Evolutionary conservation across 495 filamentous ascomycete genomes (phyloP).

Genomic region (Tetracladium marchalianum): DNA sequence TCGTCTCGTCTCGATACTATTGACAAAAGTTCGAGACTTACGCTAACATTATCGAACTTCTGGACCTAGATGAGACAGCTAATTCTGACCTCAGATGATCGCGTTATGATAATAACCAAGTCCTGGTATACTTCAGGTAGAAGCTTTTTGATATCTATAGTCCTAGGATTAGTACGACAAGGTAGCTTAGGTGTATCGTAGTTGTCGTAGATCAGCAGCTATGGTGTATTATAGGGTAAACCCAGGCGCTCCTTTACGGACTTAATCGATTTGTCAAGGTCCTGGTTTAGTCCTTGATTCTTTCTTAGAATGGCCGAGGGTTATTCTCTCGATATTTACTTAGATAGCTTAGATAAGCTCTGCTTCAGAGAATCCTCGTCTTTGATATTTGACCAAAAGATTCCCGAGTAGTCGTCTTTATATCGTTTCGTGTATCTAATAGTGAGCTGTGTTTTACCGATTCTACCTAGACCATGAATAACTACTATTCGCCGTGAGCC

Average conservation of each 20-base stretch:
- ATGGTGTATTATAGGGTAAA: slow-evolving; percentile 28
- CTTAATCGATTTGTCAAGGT: too few relatives aligned
- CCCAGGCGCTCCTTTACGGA: slow-evolving; percentile 27
- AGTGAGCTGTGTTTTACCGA: slow-evolving; percentile 17
- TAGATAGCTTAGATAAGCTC: slow-evolving; percentile 18
- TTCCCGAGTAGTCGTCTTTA: slow-evolving; percentile 2
- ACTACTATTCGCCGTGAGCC: slow-evolving; percentile 12
- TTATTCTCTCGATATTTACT: slow-evolving; percentile 17
- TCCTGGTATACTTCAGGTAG: slow-evolving; percentile 27
- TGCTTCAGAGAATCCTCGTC: slow-evolving; percentile 22
- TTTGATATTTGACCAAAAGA: slow-evolving; percentile 6
- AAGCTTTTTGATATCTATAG: slow-evolving; percentile 25
- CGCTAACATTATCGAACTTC: slow-evolving; percentile 23
- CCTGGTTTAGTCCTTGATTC: too few relatives aligned
- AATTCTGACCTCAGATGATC: slow-evolving; percentile 22
- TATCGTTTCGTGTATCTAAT: slow-evolving; percentile 3
- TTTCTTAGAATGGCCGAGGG: slow-evolving; percentile 1
- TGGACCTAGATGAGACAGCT: slow-evolving; percentile 21
- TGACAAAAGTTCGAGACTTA: slow-evolving; percentile 28
- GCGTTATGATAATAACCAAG: slow-evolving; percentile 32
- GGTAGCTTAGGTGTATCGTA: slow-evolving; percentile 27
- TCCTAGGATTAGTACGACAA: slow-evolving; percentile 8
- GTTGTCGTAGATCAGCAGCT: slow-evolving; percentile 36
- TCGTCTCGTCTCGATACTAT: slow-evolving; percentile 22
- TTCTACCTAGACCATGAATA: slow-evolving; percentile 3